These are phyloP conservation scores for Trifolium dubium DNA, from an alignment of 306 rosid species.

Conservation along the genomic window DNA sequence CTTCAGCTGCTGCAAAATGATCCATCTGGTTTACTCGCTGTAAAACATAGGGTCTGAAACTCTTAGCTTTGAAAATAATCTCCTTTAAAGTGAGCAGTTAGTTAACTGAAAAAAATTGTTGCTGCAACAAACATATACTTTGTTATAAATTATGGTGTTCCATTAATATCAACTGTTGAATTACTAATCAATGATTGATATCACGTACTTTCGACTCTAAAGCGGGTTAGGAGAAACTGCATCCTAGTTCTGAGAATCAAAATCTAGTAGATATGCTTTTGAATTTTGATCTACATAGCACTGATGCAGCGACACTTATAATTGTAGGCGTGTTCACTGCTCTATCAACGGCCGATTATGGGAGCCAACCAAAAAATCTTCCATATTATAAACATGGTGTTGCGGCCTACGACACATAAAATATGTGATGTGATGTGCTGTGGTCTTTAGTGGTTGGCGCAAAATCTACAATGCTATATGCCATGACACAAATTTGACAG, in stretches of 20 bases:
- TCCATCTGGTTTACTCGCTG: constrained; percentile 52
- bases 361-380: not conserved
- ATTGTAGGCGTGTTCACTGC: not conserved
- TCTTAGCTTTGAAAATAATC: not conserved
- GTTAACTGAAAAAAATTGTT: not conserved
- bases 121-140: not conserved
- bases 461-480: not conserved
- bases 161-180: not conserved
- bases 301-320: not conserved
- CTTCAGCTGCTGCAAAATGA: constrained; percentile 72
- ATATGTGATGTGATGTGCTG: not conserved
- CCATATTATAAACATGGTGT: not conserved
- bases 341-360: not conserved
- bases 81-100: not conserved
- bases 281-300: not conserved
- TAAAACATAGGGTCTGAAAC: constrained; percentile 26
- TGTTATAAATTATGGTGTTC: not conserved
- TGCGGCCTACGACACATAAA: not conserved
- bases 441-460: not conserved
- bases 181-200: not conserved
- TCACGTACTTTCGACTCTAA: not conserved
- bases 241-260: not conserved
- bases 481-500: not conserved
- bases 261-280: not conserved
- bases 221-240: not conserved